Evolutionary conservation across 768 basidiomycete species (phyloP).

Genomic region (Russula sp.): DNA sequence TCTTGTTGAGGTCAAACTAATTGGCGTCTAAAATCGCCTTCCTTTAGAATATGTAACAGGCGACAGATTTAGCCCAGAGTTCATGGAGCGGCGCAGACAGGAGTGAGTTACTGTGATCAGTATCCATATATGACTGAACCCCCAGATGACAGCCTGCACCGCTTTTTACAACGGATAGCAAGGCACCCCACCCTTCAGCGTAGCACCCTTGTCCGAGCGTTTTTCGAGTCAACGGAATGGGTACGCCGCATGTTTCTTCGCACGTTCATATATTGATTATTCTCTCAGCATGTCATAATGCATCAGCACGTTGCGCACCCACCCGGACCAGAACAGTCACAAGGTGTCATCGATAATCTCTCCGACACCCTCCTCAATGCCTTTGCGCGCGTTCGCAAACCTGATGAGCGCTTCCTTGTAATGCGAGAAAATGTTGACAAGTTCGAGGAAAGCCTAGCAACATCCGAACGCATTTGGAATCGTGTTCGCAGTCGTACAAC

Average conservation of each 20-base stretch:
- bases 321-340: slow-evolving; percentile 73
- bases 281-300: slow-evolving; percentile 84
- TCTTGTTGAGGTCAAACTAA: background rate
- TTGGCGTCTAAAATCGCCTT: slow-evolving; percentile 4
- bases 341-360: slow-evolving; percentile 87
- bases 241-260: slow-evolving; percentile 44
- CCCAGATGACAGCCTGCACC: slow-evolving; percentile 63
- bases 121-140: slow-evolving; percentile 19
- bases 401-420: slow-evolving; percentile 89
- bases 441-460: slow-evolving; percentile 88
- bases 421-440: slow-evolving; percentile 93
- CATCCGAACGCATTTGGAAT: slow-evolving; percentile 77
- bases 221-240: slow-evolving; percentile 99
- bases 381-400: slow-evolving; percentile 92
- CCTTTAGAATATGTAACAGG: slow-evolving; percentile 91
- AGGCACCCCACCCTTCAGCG: slow-evolving; percentile 93
- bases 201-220: slow-evolving; percentile 85
- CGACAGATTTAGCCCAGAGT: slow-evolving; percentile 95
- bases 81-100: slow-evolving; percentile 86
- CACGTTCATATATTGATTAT: slow-evolving; percentile 19
- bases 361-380: slow-evolving; percentile 96
- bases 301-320: slow-evolving; percentile 94
- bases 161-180: slow-evolving; percentile 86
- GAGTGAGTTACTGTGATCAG: slow-evolving; percentile 55
- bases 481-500: slow-evolving; percentile 78